phyloP scores from a whole-genome alignment of 1,284 basidiomycete genomes.

The Austropuccinia psidii region DNA sequence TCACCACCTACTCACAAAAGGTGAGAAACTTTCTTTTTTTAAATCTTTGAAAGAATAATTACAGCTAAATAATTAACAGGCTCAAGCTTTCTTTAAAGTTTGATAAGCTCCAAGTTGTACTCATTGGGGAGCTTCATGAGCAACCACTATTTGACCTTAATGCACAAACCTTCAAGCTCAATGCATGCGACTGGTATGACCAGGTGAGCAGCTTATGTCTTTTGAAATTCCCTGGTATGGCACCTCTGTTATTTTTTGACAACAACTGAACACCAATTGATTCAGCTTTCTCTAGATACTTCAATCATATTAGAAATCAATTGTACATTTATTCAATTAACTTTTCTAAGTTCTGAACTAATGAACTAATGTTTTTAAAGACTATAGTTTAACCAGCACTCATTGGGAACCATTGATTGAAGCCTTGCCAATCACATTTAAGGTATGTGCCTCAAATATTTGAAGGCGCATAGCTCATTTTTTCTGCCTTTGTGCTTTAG shows the following conservation, averaged over 20 bases:
- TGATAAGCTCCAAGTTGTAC: slow-evolving; percentile 82
- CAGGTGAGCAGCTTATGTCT: slow-evolving; percentile 63
- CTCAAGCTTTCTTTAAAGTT: slow-evolving; percentile 67
- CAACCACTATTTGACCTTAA: slow-evolving; percentile 86
- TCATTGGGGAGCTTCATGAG: slow-evolving; percentile 92
- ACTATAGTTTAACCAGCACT: slow-evolving; percentile 94
- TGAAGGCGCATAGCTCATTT: too few relatives aligned
- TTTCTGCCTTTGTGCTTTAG: not conserved
- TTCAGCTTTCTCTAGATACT: slow-evolving; percentile 69
- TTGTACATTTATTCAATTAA: slow-evolving; percentile 49
- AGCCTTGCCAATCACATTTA: slow-evolving; percentile 81
- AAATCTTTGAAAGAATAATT: too few relatives aligned
- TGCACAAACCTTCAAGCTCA: slow-evolving; percentile 71
- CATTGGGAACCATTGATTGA: slow-evolving; percentile 99
- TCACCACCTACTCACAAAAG: slow-evolving; percentile 12
- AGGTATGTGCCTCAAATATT: slow-evolving; percentile 52
- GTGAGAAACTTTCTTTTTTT: slow-evolving; percentile 17
- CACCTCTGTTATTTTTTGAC: too few relatives aligned
- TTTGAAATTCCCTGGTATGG: too few relatives aligned
- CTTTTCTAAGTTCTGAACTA: slow-evolving; percentile 39
- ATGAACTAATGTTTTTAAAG: not conserved
- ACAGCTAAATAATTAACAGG: too few relatives aligned
- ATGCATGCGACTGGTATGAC: slow-evolving; percentile 85
- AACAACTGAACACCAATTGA: too few relatives aligned
- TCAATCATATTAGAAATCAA: slow-evolving; percentile 76